Percentiles rank a stretch among this genome's conserved stretches.
These are phyloP conservation scores for Penicillium paneum DNA, from an alignment of 2,329 filamentous ascomycete genomes.

Conservation along the genomic window DNA sequence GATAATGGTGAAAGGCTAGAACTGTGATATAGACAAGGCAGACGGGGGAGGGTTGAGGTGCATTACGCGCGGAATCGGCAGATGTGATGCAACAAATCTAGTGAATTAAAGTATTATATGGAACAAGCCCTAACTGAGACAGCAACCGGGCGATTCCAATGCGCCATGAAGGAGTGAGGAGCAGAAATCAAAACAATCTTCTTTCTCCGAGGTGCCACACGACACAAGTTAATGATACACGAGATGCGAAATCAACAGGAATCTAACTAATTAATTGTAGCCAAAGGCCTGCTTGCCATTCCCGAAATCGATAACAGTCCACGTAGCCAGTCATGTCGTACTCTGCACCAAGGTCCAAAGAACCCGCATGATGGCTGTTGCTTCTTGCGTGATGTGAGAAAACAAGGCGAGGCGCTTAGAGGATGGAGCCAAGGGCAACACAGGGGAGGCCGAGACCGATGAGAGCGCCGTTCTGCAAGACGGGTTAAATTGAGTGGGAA, in stretches of 20 bases:
- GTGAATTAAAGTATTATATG: constrained; percentile 18
- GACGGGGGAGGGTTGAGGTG: no score
- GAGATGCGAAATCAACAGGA: constrained; percentile 18
- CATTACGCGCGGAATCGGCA: no score
- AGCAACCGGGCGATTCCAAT: constrained; percentile 14
- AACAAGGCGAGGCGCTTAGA: constrained; percentile 30
- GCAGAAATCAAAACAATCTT: constrained; percentile 24
- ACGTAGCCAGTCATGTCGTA: constrained; percentile 1
- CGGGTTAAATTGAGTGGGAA: constrained; percentile 2
- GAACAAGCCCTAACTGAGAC: constrained; percentile 10
- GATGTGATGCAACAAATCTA: constrained; percentile 8
- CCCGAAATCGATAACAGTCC: constrained; percentile 19
- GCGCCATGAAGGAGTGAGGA: neutral
- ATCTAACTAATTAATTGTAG: constrained; percentile 17
- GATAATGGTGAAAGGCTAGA: no score
- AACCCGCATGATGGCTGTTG: constrained; percentile 3
- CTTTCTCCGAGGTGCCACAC: constrained; percentile 32
- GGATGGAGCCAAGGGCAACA: constrained; percentile 38
- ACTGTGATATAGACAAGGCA: no score
- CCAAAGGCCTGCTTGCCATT: constrained; percentile 16
- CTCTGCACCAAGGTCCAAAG: neutral
- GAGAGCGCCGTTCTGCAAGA: constrained; percentile 29
- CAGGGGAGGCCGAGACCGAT: constrained; percentile 39
- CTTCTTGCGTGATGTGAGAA: constrained; percentile 15
- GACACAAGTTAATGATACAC: constrained; percentile 30